A percentile compares a stretch with the other conserved stretches of the same genome.
These are phyloP conservation scores for Suillus sp. DNA, from an alignment of 768 basidiomycete species.

Conservation along the genomic window DNA sequence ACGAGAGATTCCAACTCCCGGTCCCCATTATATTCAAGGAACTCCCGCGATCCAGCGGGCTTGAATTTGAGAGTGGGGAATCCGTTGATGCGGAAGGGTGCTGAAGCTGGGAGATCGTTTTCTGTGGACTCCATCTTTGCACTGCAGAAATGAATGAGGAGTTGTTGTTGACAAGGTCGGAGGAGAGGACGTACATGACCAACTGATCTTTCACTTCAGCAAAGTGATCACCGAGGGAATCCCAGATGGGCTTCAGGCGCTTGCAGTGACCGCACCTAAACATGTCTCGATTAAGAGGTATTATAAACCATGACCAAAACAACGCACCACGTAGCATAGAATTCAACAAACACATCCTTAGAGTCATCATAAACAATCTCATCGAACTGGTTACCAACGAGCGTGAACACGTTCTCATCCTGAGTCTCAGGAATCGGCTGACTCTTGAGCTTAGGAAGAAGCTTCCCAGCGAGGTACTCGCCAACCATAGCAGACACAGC, in stretches of 20 bases:
- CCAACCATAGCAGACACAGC: conserved; percentile 60
- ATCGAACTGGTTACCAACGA: conserved; percentile 92
- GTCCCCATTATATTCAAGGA: conserved; percentile 93
- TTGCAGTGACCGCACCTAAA: conserved; percentile 93
- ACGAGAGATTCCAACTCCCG: conserved; percentile 84
- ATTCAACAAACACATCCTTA: conserved; percentile 96
- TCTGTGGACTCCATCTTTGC: conserved; percentile 97
- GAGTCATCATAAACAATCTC: conserved; percentile 80
- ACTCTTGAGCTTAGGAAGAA: conserved; percentile 87
- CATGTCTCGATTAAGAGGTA: neutral
- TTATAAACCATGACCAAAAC: conserved; percentile 14
- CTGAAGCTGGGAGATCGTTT: conserved; percentile 90
- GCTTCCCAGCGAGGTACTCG: conserved; percentile 68
- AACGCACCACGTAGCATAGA: conserved; percentile 92
- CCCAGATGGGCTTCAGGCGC: conserved; percentile 94
- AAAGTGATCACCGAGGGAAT: conserved; percentile 85
- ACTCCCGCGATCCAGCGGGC: conserved; percentile 81
- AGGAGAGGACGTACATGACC: conserved; percentile 59
- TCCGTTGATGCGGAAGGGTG: conserved; percentile 82
- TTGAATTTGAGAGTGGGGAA: conserved; percentile 99
- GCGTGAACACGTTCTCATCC: conserved; percentile 75
- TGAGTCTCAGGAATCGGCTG: conserved; percentile 83
- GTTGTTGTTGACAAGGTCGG: neutral
- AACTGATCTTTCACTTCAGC: conserved; percentile 71
- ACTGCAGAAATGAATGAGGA: conserved; percentile 40